Base-by-base conservation (phyloP, 73 alveolate genomes). In the Tetrahymena malaccensis region DNA sequence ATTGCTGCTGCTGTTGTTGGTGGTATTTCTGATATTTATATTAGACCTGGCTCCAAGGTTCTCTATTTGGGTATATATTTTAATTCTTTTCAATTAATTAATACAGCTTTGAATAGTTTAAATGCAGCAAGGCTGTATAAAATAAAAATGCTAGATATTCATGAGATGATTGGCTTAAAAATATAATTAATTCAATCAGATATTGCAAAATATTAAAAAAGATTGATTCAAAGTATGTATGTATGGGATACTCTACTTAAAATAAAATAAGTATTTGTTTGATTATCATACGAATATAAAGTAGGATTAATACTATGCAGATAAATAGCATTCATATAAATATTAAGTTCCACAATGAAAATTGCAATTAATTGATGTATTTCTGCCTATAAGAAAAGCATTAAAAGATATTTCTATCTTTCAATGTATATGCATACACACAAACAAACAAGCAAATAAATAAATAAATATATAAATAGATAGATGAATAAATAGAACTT, bases 1-100 rank as follows among this genome's bases (percentile, higher is more conserved):
- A 85, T 99, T 84, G 99, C 99, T 21, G 99, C 99, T 25, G 98
- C 99, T 94, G 98, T 99, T 83, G 97, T 98, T 93, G 99, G 99
- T 84, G 99, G 99, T 96, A 95, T 99, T 93, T 99, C 98, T 84
- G 97, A 97, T 83, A 98, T 99, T 96, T 98, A 98, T 94, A 99
- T 99, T 97, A 98, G 97, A 96, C 99, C 99, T 34, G 99, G 99
- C 35, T 95, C 99, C 55, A 99, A 99, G 97, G 99, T 98, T 40
- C 97, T 99, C 84, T 98, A 43, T 93, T 94, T 95, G 95, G 97
- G 97, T 70, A 70, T 19, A 19, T 70, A 70, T 70, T 70, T 70
- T 1, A 70, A 70, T 70, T 70, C 37, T 70, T 70, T 70, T n/a
- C 17, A 27, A 19, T 27, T 22, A 70, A 70, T 70, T 25, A 17